Evolutionary conservation across 805 yeast genomes (phyloP), one percentile per base, ranked within the genome.

Genomic region (Alloascoidea africana): DNA sequence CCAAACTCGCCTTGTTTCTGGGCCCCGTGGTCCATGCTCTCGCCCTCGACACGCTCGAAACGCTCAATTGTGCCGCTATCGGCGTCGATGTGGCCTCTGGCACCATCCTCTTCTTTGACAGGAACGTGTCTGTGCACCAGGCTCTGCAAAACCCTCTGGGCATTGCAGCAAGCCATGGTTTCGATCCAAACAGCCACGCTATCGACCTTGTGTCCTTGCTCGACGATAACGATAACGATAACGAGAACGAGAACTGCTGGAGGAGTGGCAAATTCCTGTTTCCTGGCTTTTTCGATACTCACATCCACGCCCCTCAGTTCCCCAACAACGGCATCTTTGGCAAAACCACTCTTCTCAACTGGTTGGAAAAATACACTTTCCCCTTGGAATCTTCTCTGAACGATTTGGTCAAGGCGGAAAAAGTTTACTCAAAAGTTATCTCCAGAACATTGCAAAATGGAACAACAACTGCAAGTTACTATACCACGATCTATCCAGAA

Each of bases 391-490:
- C 81, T 4, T 66, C 81, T 3, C 68, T 84, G 42, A 59, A 56
- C 14, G 71, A 78, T 43, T 46, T 68, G 16, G 48, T 53, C 1
- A 52, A 65, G 35, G 96, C 95, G 0, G 45, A 56, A 8, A 52
- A 62, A 4, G 76, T 87, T 1, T 91, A 89, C 53, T 46, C 65
- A 11, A 69, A 66, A 45, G 81, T 80, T 3, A 72, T 91, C n/a
- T 48, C 58, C 3, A 72, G 79, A 39, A 83, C 96, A 0, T 59
- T 91, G 44, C 49, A 53, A 2, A 65, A 76, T 51, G 98, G 98
- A 15, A 91, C 97, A 1, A 91, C 98, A 1, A 76, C 89, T 39
- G 94, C 94, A 0, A 68, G 93, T 0, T 91, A 91, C 59, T 91
- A 76, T 54, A 89, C 96, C 3, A 86, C 97, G 0, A 76, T 84